Base-by-base conservation (phyloP, 371 early-diverging fungal species). In the Dichotomocladium elegans region DNA sequence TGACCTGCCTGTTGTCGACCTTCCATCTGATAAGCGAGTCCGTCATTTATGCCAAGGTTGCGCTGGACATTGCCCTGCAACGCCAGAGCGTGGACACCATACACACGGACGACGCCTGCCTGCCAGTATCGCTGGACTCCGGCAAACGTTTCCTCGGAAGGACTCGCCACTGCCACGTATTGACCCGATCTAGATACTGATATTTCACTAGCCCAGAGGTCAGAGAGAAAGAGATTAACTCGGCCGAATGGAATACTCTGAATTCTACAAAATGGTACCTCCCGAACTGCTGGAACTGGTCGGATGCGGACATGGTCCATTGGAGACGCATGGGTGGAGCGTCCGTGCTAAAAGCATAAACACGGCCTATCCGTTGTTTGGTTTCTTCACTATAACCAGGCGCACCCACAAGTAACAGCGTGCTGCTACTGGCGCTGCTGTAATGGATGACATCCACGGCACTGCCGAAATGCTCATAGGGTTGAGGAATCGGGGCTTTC, bases 251-350 rank as follows among this genome's bases (percentile, higher is more conserved):
- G n/a, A n/a, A n/a, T n/a, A n/a, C n/a, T n/a, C n/a, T n/a, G n/a
- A n/a, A n/a, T n/a, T n/a, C n/a, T n/a, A n/a, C 17, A 7, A 5
- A 3, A 1, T 6, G 4, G 7, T 31, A 69, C 75, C 74, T 67
- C 51, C 81, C 81, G 59, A 70, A 76, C 51, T 76, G 77, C 33
- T 68, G 68, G 46, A 76, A 79, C 34, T 72, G 66, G 2, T 24
- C 43, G 5, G 50, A 47, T 8, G 77, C 79, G 25, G 58, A 45
- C 43, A 78, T 66, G 17, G 51, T 65, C 70, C 68, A 72, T 30
- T 49, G 41, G 8, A 68, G 26, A 24, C 26, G 11, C 25, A 15
- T 1, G 10, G 24, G 21, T 1, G 51, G 49, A 1, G 19, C 11
- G 0, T 56, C 12, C 28, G 52, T 44, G 21, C 21, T 37, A 50